Evolutionary conservation across 2,329 filamentous ascomycete genomes (phyloP).

Genomic region (Aspergillus hiratsukae): DNA sequence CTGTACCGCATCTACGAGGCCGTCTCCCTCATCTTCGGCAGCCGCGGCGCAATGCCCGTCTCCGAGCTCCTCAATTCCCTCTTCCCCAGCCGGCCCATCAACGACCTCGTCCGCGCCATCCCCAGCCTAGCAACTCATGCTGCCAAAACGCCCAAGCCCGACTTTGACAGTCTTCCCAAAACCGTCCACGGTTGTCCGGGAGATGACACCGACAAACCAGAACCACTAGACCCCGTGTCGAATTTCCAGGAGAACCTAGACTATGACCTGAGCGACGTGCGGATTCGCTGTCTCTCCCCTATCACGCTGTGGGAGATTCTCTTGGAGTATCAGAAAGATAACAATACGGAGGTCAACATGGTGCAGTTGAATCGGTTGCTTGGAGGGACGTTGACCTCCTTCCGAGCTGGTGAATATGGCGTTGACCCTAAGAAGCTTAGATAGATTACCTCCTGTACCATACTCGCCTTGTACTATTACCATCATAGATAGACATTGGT

Average conservation of each 20-base stretch:
- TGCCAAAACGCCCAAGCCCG: conserved; percentile 22
- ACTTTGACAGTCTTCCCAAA: conserved; percentile 20
- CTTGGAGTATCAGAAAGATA: conserved; percentile 32
- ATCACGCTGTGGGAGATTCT: conserved; percentile 32
- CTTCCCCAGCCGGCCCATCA: conserved; percentile 26
- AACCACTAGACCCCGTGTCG: conserved; percentile 14
- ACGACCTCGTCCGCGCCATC: conserved; percentile 29
- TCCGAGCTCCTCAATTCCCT: conserved; percentile 24
- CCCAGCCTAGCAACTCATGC: conserved; percentile 31
- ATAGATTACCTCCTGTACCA: neutral
- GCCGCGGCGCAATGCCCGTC: conserved; percentile 21
- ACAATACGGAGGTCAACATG: conserved; percentile 17
- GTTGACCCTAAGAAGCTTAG: neutral
- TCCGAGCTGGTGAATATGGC: conserved; percentile 13
- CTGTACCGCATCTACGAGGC: conserved; percentile 22
- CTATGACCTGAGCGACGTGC: conserved; percentile 29
- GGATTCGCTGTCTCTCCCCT: conserved; percentile 26
- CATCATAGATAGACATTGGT: no score
- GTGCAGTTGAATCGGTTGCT: conserved; percentile 23
- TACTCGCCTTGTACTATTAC: neutral
- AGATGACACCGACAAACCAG: neutral
- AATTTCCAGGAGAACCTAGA: conserved; percentile 30
- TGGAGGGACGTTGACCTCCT: conserved; percentile 28
- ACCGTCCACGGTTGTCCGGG: conserved; percentile 7
- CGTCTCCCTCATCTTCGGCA: conserved; percentile 22